Evolutionary conservation across 805 yeast genomes (phyloP), one percentile per base, ranked within the genome.

Genomic region (Tanozyma kutaoensis): DNA sequence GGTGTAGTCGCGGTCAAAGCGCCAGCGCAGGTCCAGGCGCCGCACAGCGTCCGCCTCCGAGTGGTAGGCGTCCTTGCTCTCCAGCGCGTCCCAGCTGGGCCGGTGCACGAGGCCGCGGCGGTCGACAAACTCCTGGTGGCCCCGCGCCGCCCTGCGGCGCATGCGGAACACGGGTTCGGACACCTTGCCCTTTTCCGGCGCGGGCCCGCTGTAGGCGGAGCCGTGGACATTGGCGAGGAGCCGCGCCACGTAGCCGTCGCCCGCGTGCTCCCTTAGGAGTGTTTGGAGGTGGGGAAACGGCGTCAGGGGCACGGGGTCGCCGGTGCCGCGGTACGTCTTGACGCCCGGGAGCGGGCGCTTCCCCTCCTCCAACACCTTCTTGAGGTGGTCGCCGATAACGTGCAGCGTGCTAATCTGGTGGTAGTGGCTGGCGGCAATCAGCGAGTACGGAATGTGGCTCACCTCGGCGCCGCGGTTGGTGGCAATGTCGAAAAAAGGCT

Each of bases 71-170:
- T 66, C 50, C 40, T 57, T 58, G 24, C 62, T 64, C 22, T 55
- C 55, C 16, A 58, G 40, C 5, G 50, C 55, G 19, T 43, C 52
- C n/a, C n/a, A n/a, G 21, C 40, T 36, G 4, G 61, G 55, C 20
- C 57, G 39, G 15, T 44, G 32, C 25, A 61, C 38, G 35, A 72
- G 58, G 14, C 71, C 76, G 40, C 72, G 69, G 47, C 95, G 62
- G 52, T 86, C 97, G 33, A 86, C 51, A 56, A 78, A 80, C 12
- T 66, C 52, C 24, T 78, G 62, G 21, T 79, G 79, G 25, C 65
- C 61, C 42, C 95, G 66, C 12, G 91, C 94, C 20, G 62, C 54
- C 42, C 97, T 69, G 44, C 74, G 76, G 35, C 96, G 65, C 31
- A 82, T 52, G 30, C 78, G 62, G 43, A 72, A 62, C 1, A 76